Evolutionary conservation across 495 filamentous ascomycete genomes (phyloP).

Genomic region (Glarea lozoyensis): DNA sequence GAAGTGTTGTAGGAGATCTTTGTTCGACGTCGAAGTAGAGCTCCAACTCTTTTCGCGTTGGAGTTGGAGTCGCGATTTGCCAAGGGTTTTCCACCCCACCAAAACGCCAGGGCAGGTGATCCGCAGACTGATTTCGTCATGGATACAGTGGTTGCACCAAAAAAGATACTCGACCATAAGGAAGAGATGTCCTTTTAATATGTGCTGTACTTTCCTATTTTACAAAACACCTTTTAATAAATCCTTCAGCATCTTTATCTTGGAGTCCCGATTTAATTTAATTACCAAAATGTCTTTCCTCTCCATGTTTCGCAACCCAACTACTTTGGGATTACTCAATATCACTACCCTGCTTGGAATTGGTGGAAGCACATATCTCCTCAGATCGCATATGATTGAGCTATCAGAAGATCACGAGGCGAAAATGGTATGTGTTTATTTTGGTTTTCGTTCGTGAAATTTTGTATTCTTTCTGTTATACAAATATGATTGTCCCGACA

Average conservation of each 20-base stretch:
- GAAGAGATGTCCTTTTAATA: no score
- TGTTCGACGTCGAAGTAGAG: no score
- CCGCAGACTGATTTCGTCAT: no score
- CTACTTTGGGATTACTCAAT: constrained; percentile 22
- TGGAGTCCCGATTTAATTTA: not conserved
- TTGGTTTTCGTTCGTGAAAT: not conserved
- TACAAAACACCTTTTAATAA: no score
- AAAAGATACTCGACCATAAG: no score
- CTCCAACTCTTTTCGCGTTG: no score
- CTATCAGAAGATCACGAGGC: constrained; percentile 38
- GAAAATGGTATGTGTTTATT: constrained; percentile 22
- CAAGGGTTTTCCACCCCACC: no score
- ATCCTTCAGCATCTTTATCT: not conserved
- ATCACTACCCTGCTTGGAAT: constrained; percentile 26
- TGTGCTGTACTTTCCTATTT: no score
- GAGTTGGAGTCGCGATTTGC: no score
- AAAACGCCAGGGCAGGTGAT: no score
- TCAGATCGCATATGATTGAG: constrained; percentile 29
- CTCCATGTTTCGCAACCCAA: constrained; percentile 15
- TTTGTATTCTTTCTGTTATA: not conserved
- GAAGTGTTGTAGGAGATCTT: no score
- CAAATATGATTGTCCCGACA: not conserved
- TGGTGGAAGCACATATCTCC: constrained; percentile 20
- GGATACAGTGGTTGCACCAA: no score
- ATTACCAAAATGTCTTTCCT: constrained; percentile 21